Conservation (phyloP, 495 filamentous ascomycete species). For the Penicillium malachiteum region DNA sequence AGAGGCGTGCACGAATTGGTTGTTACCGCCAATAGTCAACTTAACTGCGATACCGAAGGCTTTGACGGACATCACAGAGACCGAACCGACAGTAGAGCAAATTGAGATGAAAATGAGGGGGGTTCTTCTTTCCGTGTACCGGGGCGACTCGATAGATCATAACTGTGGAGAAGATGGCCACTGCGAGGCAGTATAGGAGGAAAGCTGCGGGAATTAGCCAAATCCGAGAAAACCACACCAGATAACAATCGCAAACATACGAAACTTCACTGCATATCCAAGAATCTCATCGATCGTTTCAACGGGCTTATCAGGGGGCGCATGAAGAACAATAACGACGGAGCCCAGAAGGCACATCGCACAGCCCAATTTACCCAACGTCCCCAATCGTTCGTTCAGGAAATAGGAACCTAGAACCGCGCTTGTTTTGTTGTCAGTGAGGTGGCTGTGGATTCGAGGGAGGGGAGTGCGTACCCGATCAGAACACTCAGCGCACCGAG, state of each 20-base stretch:
- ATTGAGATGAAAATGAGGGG: slow-evolving; percentile 94
- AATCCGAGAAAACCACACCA: not conserved
- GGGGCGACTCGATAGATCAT: slow-evolving; percentile 97
- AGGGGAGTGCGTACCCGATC: slow-evolving; percentile 62
- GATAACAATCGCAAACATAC: slow-evolving; percentile 47
- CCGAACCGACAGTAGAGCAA: slow-evolving; percentile 92
- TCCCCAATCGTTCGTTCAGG: slow-evolving; percentile 82
- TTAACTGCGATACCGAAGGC: slow-evolving; percentile 97
- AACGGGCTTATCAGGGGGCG: slow-evolving; percentile 89
- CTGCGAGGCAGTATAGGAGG: slow-evolving; percentile 73
- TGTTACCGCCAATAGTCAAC: slow-evolving; percentile 83
- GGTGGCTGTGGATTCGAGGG: not conserved
- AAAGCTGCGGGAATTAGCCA: slow-evolving; percentile 60
- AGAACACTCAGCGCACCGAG: slow-evolving; percentile 89
- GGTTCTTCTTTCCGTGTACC: slow-evolving; percentile 87
- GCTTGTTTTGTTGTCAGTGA: slow-evolving; percentile 43
- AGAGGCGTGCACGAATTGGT: slow-evolving; percentile 89
- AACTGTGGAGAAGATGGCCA: slow-evolving; percentile 76
- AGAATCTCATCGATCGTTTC: slow-evolving; percentile 85
- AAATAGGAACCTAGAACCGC: slow-evolving; percentile 94
- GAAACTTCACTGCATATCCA: slow-evolving; percentile 81
- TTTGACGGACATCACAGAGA: slow-evolving; percentile 98
- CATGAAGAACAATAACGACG: slow-evolving; percentile 95
- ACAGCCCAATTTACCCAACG: slow-evolving; percentile 88
- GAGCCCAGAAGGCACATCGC: slow-evolving; percentile 95